Conservation (phyloP, 495 filamentous ascomycete genomes). For the Talaromyces adpressus region DNA sequence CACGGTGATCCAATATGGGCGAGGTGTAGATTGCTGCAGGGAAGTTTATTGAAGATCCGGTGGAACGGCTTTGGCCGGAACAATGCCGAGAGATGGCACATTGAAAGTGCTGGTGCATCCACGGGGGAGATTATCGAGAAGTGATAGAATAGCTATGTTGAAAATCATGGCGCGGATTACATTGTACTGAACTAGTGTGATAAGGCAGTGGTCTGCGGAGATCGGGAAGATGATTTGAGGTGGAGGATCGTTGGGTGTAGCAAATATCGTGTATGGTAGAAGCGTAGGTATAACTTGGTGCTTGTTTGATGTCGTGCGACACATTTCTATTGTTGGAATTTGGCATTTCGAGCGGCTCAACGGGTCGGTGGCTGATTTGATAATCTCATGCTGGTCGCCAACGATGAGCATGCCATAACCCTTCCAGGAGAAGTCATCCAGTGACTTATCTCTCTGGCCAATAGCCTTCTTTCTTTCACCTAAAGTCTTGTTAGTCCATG, state of each 20-base stretch:
- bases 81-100: neutral
- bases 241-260: slow-evolving; percentile 17
- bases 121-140: slow-evolving; percentile 11
- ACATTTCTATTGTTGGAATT: neutral
- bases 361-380: neutral
- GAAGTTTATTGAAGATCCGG: slow-evolving; percentile 38
- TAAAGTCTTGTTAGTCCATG: neutral
- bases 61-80: slow-evolving; percentile 20
- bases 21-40: slow-evolving; percentile 31
- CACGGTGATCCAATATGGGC: slow-evolving; percentile 48
- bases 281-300: slow-evolving; percentile 20
- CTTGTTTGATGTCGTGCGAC: neutral
- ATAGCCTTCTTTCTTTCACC: neutral
- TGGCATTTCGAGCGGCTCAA: neutral
- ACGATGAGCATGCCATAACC: neutral
- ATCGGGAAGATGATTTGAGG: slow-evolving; percentile 11
- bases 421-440: neutral
- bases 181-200: slow-evolving; percentile 33
- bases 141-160: slow-evolving; percentile 14
- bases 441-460: neutral
- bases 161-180: slow-evolving; percentile 31
- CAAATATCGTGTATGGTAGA: slow-evolving; percentile 25
- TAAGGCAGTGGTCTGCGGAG: slow-evolving; percentile 22
- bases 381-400: neutral
- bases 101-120: slow-evolving; percentile 8